These are phyloP conservation scores for Spongospora subterranea DNA, from an alignment of 208 protist species.

Conservation along the genomic window DNA sequence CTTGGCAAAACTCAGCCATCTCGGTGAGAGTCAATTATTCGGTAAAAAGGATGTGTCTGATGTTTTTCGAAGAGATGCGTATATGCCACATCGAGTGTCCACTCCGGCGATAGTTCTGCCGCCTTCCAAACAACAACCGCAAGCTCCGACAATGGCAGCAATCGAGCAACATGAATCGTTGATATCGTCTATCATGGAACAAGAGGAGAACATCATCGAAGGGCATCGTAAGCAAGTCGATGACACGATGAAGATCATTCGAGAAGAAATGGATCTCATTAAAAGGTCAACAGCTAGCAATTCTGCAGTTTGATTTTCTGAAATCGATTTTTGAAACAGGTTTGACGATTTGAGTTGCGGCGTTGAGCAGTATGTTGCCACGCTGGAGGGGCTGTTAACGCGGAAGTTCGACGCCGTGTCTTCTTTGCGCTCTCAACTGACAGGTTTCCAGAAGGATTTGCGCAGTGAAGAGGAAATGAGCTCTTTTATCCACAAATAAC, in stretches of 20 bases:
- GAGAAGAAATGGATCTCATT: slow-evolving; percentile 9
- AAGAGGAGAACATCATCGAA: not conserved
- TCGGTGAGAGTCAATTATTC: not conserved
- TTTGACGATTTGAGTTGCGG: not conserved
- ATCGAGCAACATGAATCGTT: not conserved
- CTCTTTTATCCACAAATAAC: not conserved
- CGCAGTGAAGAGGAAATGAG: not conserved
- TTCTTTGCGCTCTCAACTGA: not conserved
- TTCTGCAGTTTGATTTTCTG: not conserved
- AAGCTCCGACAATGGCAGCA: not conserved
- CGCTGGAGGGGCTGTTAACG: not conserved
- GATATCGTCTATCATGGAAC: not conserved
- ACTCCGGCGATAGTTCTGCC: slow-evolving; percentile 15
- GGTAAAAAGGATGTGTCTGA: not conserved
- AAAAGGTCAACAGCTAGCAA: not conserved
- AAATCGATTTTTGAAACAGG: not conserved
- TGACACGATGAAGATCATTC: not conserved
- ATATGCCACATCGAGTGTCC: slow-evolving; percentile 55
- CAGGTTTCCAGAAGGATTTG: not conserved
- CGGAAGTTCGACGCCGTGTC: slow-evolving; percentile 15
- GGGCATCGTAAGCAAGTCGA: not conserved
- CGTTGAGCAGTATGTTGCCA: not conserved
- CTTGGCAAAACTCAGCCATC: not conserved
- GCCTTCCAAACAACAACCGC: not conserved
- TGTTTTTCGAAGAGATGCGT: not conserved